Conservation (phyloP, 768 basidiomycete genomes). For the Tricholoma sp. region DNA sequence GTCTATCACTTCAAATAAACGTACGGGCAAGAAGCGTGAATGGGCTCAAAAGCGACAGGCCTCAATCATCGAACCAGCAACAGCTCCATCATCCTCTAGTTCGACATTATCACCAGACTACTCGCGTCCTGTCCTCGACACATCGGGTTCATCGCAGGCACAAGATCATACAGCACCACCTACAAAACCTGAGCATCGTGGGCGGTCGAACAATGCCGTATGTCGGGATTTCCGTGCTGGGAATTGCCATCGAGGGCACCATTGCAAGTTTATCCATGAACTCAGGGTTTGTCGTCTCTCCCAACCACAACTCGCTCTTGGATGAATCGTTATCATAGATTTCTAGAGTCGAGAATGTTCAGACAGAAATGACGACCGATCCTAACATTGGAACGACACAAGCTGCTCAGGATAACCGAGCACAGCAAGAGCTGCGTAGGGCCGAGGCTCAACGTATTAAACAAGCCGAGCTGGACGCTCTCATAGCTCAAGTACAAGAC, state of each 20-base stretch:
- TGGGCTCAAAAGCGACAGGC: too few relatives aligned
- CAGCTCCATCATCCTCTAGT: too few relatives aligned
- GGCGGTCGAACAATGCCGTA: background rate
- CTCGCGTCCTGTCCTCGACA: too few relatives aligned
- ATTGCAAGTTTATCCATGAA: background rate
- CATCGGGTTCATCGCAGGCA: too few relatives aligned
- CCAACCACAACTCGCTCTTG: background rate
- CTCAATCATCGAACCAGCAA: too few relatives aligned
- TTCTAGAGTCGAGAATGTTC: background rate
- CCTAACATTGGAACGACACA: background rate
- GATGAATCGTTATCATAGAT: background rate
- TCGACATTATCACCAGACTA: too few relatives aligned
- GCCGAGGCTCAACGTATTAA: slow-evolving; percentile 6
- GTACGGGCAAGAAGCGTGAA: too few relatives aligned
- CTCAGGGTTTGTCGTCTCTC: background rate
- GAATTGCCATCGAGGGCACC: background rate
- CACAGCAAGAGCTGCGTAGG: slow-evolving; percentile 8
- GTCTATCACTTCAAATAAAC: too few relatives aligned
- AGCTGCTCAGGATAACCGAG: background rate
- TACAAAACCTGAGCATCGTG: too few relatives aligned
- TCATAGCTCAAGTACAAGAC: background rate
- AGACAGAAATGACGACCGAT: background rate
- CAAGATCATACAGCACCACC: too few relatives aligned
- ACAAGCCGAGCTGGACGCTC: slow-evolving; percentile 12
- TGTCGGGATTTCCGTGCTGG: background rate